Evolutionary conservation across 768 basidiomycete genomes (phyloP).

Genomic region (Strobilomyces dryophilus): DNA sequence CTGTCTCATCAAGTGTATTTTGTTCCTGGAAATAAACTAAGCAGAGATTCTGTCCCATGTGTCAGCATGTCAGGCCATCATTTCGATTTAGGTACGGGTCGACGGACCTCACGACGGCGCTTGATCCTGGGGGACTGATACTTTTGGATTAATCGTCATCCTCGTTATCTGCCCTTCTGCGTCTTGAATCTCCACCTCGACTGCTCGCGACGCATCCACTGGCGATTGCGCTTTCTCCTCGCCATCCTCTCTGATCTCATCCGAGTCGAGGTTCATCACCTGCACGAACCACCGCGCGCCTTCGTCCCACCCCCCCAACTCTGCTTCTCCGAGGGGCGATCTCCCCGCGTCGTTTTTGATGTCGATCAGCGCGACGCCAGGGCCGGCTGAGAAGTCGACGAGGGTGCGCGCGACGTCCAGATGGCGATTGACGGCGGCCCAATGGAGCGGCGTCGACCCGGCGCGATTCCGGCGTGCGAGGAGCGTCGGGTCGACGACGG

Average conservation of each 20-base stretch:
- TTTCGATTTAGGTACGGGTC: background rate
- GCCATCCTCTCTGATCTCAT: slow-evolving; percentile 24
- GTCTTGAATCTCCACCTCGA: slow-evolving; percentile 70
- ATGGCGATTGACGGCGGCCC: slow-evolving; percentile 86
- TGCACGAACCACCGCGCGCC: slow-evolving; percentile 80
- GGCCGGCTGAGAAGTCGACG: slow-evolving; percentile 51
- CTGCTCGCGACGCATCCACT: slow-evolving; percentile 35
- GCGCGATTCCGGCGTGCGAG: slow-evolving; percentile 57
- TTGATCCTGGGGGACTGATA: background rate
- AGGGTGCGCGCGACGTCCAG: slow-evolving; percentile 57
- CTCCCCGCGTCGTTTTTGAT: slow-evolving; percentile 69
- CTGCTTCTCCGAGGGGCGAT: slow-evolving; percentile 79
- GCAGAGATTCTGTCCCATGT: background rate
- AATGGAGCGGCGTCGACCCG: slow-evolving; percentile 84
- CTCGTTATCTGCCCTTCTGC: slow-evolving; percentile 65
- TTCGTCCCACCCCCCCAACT: slow-evolving; percentile 76
- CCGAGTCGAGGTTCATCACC: slow-evolving; percentile 70
- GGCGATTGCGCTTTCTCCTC: slow-evolving; percentile 25
- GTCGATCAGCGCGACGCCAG: slow-evolving; percentile 68
- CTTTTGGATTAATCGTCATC: slow-evolving; percentile 43
- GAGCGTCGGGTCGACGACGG: slow-evolving; percentile 43
- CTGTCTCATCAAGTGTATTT: background rate
- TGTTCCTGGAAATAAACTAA: background rate
- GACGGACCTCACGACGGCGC: background rate
- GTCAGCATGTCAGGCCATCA: background rate